These are phyloP conservation scores for Cicer cuneatum DNA, from an alignment of 306 rosid species.

Conservation along the genomic window DNA sequence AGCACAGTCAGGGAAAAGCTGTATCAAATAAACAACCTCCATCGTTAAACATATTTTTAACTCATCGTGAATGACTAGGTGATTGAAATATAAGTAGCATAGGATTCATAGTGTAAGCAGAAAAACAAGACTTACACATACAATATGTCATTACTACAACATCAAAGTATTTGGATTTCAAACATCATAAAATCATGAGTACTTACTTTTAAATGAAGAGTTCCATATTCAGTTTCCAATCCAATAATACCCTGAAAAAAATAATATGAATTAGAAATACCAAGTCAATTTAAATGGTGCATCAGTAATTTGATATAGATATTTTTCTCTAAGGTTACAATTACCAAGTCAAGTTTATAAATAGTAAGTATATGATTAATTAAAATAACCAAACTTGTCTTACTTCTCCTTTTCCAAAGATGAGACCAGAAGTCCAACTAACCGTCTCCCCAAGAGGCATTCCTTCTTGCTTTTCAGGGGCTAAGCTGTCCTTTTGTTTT, in stretches of 20 bases:
- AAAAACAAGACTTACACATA: constrained; percentile 6
- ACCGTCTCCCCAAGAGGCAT: constrained; percentile 44
- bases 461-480: constrained; percentile 68
- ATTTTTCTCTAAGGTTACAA: not conserved
- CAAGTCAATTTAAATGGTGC: constrained; percentile 3
- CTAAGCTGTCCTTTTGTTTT: constrained; percentile 84
- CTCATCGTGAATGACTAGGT: not conserved
- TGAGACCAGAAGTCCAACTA: constrained; percentile 93
- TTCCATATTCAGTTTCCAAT: constrained; percentile 73
- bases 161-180: constrained; percentile 37
- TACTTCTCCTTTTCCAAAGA: constrained; percentile 94
- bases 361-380: constrained; percentile 7
- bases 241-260: constrained; percentile 77
- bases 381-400: constrained; percentile 26
- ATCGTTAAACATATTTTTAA: constrained; percentile 21
- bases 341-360: constrained; percentile 18
- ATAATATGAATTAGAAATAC: constrained; percentile 22
- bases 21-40: constrained; percentile 46
- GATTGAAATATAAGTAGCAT: constrained; percentile 25
- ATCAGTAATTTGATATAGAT: constrained; percentile 19
- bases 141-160: constrained; percentile 6
- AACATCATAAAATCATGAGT: constrained; percentile 21
- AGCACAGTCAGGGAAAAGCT: constrained; percentile 96
- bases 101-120: not conserved
- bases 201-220: constrained; percentile 85